phyloP scores from a whole-genome alignment of 129 eudicot genomes.

The Flaveria brownii region DNA sequence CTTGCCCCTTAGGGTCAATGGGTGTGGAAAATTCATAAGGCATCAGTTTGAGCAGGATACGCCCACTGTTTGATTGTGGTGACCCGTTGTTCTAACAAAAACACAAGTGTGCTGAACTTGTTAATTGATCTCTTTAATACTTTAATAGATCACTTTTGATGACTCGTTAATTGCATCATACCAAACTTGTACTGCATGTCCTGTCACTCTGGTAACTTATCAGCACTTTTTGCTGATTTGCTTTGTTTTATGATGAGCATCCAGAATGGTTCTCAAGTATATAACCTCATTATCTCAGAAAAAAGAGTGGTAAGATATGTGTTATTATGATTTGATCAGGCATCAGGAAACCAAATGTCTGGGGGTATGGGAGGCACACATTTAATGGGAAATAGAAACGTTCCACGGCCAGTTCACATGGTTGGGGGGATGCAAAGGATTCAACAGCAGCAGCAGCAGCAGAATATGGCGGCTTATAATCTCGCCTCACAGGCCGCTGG shows the following conservation, averaged over 20 bases:
- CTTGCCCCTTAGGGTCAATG: too few species aligned
- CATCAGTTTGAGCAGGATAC: too few species aligned
- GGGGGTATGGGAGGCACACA: slow-evolving; percentile 72
- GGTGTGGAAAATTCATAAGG: too few species aligned
- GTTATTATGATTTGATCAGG: slow-evolving; percentile 36
- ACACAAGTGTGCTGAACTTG: too few species aligned
- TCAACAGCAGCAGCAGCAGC: slow-evolving; percentile 58
- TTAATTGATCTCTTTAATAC: too few species aligned
- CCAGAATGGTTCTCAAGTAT: not conserved
- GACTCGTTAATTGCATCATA: too few species aligned
- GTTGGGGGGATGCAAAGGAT: slow-evolving; percentile 80
- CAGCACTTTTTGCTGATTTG: too few species aligned
- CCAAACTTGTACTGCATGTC: too few species aligned
- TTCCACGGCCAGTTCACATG: slow-evolving; percentile 79
- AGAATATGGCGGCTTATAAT: slow-evolving; percentile 76
- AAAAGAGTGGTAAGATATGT: not conserved
- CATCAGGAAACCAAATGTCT: slow-evolving; percentile 65
- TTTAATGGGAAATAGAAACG: slow-evolving; percentile 60
- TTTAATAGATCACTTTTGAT: too few species aligned
- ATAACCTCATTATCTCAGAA: not conserved
- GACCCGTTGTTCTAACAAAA: too few species aligned
- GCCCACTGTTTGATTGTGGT: too few species aligned
- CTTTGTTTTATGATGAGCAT: not conserved
- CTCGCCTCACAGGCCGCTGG: slow-evolving; percentile 77
- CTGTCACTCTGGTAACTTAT: too few species aligned